Percentiles rank a stretch among this genome's conserved stretches.
These are phyloP conservation scores for Mucor indicus DNA, from an alignment of 371 early-diverging fungal species.

Conservation along the genomic window DNA sequence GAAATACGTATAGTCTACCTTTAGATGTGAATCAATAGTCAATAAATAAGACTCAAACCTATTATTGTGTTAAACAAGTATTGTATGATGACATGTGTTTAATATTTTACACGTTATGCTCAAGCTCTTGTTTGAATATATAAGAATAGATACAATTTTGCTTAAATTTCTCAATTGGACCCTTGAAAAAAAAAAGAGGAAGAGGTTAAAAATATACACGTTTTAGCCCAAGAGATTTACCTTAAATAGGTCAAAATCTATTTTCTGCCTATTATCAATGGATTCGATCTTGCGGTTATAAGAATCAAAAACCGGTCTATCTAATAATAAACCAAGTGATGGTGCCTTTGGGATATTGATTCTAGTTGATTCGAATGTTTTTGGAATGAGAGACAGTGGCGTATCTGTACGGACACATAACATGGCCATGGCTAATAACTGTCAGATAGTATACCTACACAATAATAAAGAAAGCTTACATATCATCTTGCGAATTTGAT, in stretches of 20 bases:
- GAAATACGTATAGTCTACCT: conserved; percentile 39
- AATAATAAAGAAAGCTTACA: too few species aligned
- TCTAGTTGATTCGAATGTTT: conserved; percentile 55
- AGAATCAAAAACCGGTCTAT: conserved; percentile 67
- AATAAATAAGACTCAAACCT: conserved; percentile 74
- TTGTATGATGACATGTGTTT: neutral
- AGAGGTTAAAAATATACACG: neutral
- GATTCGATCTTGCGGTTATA: conserved; percentile 55
- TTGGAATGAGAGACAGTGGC: conserved; percentile 61
- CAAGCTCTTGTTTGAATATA: conserved; percentile 72
- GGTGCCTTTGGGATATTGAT: conserved; percentile 99
- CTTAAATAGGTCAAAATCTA: conserved; percentile 48
- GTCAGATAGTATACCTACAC: too few species aligned
- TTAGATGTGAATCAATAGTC: conserved; percentile 54
- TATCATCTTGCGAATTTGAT: conserved; percentile 99
- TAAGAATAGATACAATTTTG: conserved; percentile 73
- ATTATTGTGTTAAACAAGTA: neutral
- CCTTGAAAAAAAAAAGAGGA: conserved; percentile 2
- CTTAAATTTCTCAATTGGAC: conserved; percentile 81
- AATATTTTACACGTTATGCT: conserved; percentile 38
- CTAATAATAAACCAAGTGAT: conserved; percentile 91
- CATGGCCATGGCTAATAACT: conserved; percentile 65
- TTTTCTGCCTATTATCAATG: conserved; percentile 17
- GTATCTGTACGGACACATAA: conserved; percentile 74
- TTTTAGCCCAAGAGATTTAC: too few species aligned